Percentiles rank a stretch among this genome's conserved stretches.
phyloP scores from a whole-genome alignment of 2,329 filamentous ascomycete genomes.

The Pestalotiopsis sp. region DNA sequence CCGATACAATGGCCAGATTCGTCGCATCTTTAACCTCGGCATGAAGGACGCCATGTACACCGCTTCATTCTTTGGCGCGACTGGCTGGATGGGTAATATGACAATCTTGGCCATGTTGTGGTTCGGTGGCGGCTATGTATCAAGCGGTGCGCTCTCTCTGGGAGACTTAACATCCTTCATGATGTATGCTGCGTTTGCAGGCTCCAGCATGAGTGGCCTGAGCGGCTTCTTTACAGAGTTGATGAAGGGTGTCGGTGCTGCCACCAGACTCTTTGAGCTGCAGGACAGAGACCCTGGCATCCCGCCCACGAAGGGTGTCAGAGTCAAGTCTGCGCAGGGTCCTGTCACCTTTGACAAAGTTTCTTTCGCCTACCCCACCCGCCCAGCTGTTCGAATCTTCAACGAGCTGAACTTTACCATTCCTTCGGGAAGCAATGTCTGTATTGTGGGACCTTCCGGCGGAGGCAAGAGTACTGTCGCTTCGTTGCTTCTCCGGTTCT shows the following conservation, averaged over 20 bases:
- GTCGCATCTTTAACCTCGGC: constrained; percentile 88
- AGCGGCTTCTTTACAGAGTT: constrained; percentile 97
- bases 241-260: constrained; percentile 98
- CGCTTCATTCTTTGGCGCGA: constrained; percentile 85
- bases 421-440: constrained; percentile 90
- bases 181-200: constrained; percentile 93
- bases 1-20: constrained; percentile 90
- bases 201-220: constrained; percentile 87
- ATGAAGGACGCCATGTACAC: constrained; percentile 85
- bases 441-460: constrained; percentile 93
- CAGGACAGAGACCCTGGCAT: constrained; percentile 89
- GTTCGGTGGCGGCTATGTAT: constrained; percentile 88
- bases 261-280: constrained; percentile 93
- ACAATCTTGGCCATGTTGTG: constrained; percentile 90
- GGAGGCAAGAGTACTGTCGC: constrained; percentile 97
- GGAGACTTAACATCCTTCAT: constrained; percentile 95
- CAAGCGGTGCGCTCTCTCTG: constrained; percentile 81
- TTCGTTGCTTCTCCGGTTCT: constrained; percentile 89
- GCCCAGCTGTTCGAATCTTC: constrained; percentile 91
- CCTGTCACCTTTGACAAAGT: constrained; percentile 88
- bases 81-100: constrained; percentile 93
- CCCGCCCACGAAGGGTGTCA: constrained; percentile 79
- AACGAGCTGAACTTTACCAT: constrained; percentile 88
- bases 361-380: constrained; percentile 88
- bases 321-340: constrained; percentile 82